phyloP scores from a whole-genome alignment of 768 basidiomycete species.

The Mycena latifolia region DNA sequence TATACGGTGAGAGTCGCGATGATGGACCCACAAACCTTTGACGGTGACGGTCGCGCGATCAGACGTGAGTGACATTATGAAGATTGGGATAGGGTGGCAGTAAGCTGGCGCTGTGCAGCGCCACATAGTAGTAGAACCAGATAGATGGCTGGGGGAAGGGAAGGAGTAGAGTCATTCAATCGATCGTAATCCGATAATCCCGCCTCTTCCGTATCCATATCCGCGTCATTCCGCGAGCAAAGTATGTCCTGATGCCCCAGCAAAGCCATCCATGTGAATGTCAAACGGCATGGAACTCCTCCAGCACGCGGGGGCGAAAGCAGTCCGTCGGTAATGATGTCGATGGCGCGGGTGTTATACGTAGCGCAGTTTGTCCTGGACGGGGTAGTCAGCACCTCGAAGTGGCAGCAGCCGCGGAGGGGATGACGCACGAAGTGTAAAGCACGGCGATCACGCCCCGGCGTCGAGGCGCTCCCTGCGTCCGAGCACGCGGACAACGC shows the following conservation, averaged over 20 bases:
- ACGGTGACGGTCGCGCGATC: too few species aligned
- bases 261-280: neutral
- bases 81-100: neutral
- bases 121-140: neutral
- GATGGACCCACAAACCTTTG: too few species aligned
- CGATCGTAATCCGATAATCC: neutral
- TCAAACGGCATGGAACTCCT: neutral
- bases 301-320: neutral
- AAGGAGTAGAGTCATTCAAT: conserved; percentile 8
- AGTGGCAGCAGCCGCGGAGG: too few species aligned
- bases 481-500: conserved; percentile 83
- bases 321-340: conserved; percentile 10
- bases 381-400: too few species aligned
- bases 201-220: neutral
- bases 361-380: neutral
- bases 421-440: too few species aligned
- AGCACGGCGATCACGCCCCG: conserved; percentile 23
- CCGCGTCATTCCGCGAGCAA: too few species aligned
- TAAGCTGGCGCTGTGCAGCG: neutral
- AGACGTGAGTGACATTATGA: too few species aligned
- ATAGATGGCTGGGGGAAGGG: neutral
- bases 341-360: conserved; percentile 5
- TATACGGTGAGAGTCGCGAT: too few species aligned
- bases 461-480: conserved; percentile 87
- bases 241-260: neutral